Conservation (phyloP, 768 basidiomycete species). For the Calvatia gigantea region DNA sequence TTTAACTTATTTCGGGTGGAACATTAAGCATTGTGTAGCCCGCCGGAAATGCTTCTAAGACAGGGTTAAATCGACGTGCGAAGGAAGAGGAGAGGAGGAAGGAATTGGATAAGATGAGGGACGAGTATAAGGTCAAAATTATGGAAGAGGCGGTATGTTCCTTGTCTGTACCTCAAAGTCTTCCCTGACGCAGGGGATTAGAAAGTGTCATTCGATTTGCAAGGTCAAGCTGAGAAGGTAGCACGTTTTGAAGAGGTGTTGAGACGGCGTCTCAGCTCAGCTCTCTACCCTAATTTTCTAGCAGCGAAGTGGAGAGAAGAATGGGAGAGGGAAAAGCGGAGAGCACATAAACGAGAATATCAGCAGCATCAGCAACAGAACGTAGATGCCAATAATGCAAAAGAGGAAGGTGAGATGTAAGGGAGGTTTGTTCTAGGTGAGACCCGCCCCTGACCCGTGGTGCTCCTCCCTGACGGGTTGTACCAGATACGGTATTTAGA, state of each 20-base stretch:
- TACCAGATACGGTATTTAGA: constrained; percentile 1
- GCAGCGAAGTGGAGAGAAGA: constrained; percentile 56
- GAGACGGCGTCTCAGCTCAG: constrained; percentile 44
- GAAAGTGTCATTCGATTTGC: constrained; percentile 52
- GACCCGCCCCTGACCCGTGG: not conserved
- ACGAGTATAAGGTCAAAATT: constrained; percentile 61
- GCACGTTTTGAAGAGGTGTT: constrained; percentile 58
- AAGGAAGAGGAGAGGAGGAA: constrained; percentile 67
- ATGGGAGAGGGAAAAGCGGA: constrained; percentile 39
- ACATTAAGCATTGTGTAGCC: constrained; percentile 23
- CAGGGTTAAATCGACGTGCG: constrained; percentile 35
- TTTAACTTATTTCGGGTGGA: not conserved
- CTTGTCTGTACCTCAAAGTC: no score
- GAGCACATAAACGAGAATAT: constrained; percentile 28
- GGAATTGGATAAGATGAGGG: constrained; percentile 66
- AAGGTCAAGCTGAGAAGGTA: constrained; percentile 59
- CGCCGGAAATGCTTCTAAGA: constrained; percentile 40
- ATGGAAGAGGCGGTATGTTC: constrained; percentile 49
- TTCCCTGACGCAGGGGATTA: constrained; percentile 18
- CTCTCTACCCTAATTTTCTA: constrained; percentile 58
- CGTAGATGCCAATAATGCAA: constrained; percentile 28
- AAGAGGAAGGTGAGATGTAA: constrained; percentile 38
- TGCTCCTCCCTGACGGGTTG: not conserved
- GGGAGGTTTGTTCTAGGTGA: not conserved
- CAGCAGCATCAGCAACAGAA: constrained; percentile 16